Conservation (phyloP, 257 asterid genomes). For the Ilex aquifolium region DNA sequence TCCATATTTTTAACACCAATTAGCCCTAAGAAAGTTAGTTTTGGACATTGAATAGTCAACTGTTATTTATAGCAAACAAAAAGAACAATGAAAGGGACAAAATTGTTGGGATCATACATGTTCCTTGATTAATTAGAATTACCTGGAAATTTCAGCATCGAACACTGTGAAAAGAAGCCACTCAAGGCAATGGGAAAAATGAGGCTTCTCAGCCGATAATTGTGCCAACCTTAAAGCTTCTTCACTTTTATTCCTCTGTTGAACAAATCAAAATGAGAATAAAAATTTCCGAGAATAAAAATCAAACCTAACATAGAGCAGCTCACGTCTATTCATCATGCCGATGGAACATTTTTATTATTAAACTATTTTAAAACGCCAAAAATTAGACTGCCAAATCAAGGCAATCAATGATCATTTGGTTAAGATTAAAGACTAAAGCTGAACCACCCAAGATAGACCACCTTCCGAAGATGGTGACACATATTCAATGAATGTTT, state of each 20-base stretch:
- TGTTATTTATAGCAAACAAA: no score
- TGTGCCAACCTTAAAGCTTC: constrained; percentile 94
- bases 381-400: neutral
- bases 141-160: constrained; percentile 97
- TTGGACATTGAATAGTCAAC: no score
- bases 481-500: no score
- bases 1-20: no score
- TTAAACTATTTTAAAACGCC: no score
- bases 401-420: neutral
- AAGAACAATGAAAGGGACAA: constrained; percentile 5
- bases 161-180: constrained; percentile 99
- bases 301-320: constrained; percentile 13
- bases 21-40: no score
- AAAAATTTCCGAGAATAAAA: constrained; percentile 8
- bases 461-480: no score
- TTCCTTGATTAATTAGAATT: constrained; percentile 11
- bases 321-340: neutral
- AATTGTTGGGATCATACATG: constrained; percentile 4
- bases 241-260: constrained; percentile 90
- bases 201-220: constrained; percentile 96
- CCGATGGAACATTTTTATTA: neutral
- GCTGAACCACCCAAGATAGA: no score
- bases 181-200: constrained; percentile 96
- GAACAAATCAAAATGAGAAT: constrained; percentile 17
- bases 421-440: neutral